These are phyloP conservation scores for Heliamphora exappendiculata DNA, from an alignment of 148 eudicot genomes.

Conservation along the genomic window DNA sequence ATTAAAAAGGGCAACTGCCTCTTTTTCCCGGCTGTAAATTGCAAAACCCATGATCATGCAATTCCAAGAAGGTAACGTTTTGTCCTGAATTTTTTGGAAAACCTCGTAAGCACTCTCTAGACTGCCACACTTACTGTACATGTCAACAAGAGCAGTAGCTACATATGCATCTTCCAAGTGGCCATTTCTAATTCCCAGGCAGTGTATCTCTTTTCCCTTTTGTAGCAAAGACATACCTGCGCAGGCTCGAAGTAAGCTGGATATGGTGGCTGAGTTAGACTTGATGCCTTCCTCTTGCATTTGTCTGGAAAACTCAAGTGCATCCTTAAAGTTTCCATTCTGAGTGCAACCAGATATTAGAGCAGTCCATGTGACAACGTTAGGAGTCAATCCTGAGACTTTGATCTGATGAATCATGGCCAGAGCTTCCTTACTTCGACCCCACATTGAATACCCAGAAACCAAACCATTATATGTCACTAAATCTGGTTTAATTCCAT, in stretches of 20 bases:
- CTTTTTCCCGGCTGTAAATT: conserved; percentile 33
- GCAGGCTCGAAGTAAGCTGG: conserved; percentile 51
- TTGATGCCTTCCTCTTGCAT: conserved; percentile 44
- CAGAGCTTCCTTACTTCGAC: conserved; percentile 31
- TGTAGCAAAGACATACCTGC: conserved; percentile 46
- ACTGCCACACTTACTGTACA: conserved; percentile 56
- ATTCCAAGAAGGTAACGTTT: conserved; percentile 48
- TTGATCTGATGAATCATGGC: conserved; percentile 30
- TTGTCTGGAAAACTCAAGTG: conserved; percentile 29
- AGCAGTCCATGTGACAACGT: conserved; percentile 54
- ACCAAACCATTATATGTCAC: conserved; percentile 50
- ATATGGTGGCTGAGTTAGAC: conserved; percentile 45
- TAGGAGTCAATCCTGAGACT: conserved; percentile 34
- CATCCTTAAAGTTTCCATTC: conserved; percentile 33
- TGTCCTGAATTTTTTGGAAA: conserved; percentile 25
- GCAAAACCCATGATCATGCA: conserved; percentile 63
- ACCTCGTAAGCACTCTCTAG: conserved; percentile 34
- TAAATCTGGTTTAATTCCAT: conserved; percentile 43
- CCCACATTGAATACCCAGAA: conserved; percentile 41
- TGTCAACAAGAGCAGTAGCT: conserved; percentile 50
- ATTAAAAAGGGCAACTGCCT: conserved; percentile 38
- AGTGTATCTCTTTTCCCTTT: conserved; percentile 53
- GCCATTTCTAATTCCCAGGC: conserved; percentile 36
- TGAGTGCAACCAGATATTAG: conserved; percentile 50
- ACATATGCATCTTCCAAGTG: conserved; percentile 30